Percentiles rank a stretch among this genome's conserved stretches.
Evolutionary conservation across 106 monocot species (phyloP).

Genomic region (Phalaenopsis equestris): DNA sequence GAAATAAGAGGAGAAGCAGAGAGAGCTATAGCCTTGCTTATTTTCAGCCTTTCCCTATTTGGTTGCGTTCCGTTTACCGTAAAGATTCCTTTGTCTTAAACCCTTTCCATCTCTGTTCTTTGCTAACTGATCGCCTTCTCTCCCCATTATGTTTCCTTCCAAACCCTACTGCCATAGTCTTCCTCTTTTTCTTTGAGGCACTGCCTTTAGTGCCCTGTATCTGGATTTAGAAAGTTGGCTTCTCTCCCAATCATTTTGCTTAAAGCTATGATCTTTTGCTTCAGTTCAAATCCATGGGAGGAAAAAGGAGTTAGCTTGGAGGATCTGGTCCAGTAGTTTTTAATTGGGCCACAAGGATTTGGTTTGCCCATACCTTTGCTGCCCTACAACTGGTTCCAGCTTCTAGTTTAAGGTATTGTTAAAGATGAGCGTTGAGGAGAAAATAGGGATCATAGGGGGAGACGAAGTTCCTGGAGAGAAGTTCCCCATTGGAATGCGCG

Average conservation of each 20-base stretch:
- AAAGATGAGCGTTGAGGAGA: slow-evolving; percentile 16
- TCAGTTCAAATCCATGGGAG: neutral
- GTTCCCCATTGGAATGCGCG: slow-evolving; percentile 34
- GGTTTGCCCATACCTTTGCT: neutral
- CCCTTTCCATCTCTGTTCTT: neutral
- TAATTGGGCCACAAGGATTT: neutral
- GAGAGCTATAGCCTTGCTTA: neutral
- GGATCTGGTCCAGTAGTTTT: neutral
- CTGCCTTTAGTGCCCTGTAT: neutral
- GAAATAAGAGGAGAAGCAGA: neutral
- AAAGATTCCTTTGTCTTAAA: slow-evolving; percentile 15
- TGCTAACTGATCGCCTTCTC: neutral
- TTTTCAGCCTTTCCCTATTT: slow-evolving; percentile 5
- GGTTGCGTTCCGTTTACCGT: neutral
- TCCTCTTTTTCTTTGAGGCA: neutral
- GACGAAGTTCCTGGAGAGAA: slow-evolving; percentile 6
- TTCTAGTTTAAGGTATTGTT: neutral
- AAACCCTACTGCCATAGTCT: neutral
- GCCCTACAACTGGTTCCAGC: too few species aligned
- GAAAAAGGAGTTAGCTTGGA: neutral
- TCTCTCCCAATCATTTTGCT: neutral
- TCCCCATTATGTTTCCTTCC: neutral
- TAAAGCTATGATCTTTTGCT: neutral
- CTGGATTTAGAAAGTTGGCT: neutral
- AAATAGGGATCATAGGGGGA: neutral